Percentiles rank a stretch among this genome's conserved stretches.
Evolutionary conservation across 2,329 filamentous ascomycete species (phyloP).

Genomic region (Diaporthe ilicicola): DNA sequence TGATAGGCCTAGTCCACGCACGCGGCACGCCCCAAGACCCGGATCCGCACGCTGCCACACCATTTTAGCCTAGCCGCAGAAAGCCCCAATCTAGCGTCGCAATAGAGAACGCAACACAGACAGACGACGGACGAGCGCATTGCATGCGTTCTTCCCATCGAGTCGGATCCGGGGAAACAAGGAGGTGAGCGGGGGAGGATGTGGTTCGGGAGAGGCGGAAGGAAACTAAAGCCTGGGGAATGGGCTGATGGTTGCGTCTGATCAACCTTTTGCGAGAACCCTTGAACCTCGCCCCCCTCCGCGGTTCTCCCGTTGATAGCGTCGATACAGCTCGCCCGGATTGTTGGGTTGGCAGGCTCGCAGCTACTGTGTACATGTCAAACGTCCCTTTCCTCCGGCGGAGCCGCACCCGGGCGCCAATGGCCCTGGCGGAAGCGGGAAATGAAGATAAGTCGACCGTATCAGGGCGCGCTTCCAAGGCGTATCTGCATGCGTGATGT

Average conservation of each 20-base stretch:
- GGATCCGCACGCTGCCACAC: slow-evolving; percentile 26
- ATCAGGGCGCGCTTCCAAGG: neutral
- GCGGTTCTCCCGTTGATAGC: neutral
- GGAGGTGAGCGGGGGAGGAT: neutral
- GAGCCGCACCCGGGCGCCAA: slow-evolving; percentile 24
- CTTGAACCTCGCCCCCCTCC: neutral
- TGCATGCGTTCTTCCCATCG: slow-evolving; percentile 1
- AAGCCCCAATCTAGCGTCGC: slow-evolving; percentile 9
- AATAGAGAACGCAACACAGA: neutral
- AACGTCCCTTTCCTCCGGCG: slow-evolving; percentile 24
- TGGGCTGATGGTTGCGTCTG: slow-evolving; percentile 24
- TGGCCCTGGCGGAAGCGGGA: slow-evolving; percentile 12
- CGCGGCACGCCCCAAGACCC: slow-evolving; percentile 5
- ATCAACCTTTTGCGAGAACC: neutral
- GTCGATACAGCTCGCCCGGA: neutral
- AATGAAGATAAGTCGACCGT: neutral
- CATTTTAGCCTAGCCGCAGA: slow-evolving; percentile 15
- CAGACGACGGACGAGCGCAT: neutral
- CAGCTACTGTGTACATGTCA: neutral
- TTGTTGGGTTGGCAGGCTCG: neutral
- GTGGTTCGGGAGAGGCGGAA: neutral
- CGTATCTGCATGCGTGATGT: slow-evolving; percentile 6
- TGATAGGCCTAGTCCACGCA: neutral
- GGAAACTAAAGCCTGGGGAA: slow-evolving; percentile 19
- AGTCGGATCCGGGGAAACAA: slow-evolving; percentile 19